Conservation (phyloP, 1,284 basidiomycete species). For the Malassezia caprae region DNA sequence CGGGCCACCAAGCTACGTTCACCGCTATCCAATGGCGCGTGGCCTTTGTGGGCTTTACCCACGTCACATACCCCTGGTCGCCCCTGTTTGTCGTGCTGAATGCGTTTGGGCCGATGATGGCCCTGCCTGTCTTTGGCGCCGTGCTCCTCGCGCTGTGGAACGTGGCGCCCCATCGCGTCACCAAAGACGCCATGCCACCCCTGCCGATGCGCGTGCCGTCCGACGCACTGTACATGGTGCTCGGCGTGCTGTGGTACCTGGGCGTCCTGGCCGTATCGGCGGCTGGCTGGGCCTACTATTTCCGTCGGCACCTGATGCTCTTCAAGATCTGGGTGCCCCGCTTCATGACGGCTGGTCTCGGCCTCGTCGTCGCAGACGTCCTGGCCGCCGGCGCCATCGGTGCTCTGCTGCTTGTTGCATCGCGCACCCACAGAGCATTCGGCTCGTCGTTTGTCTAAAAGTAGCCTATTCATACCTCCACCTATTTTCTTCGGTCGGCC, state of each 20-base stretch:
- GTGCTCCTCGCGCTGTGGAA: conserved; percentile 82
- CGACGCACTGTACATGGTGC: conserved; percentile 51
- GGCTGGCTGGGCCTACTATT: conserved; percentile 63
- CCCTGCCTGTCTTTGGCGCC: conserved; percentile 58
- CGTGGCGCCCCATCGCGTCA: conserved; percentile 55
- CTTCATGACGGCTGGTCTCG: conserved; percentile 66
- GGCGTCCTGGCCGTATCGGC: conserved; percentile 58
- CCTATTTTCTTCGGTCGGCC: neutral
- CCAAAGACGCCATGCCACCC: neutral
- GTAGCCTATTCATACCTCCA: neutral
- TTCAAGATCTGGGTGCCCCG: conserved; percentile 97
- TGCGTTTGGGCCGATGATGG: conserved; percentile 62
- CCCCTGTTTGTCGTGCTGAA: conserved; percentile 71
- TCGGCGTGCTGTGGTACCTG: conserved; percentile 66
- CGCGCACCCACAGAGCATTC: conserved; percentile 27
- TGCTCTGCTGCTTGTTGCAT: conserved; percentile 22
- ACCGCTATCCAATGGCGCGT: conserved; percentile 90
- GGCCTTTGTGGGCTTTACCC: conserved; percentile 61
- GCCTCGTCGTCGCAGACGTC: conserved; percentile 51
- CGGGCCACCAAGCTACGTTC: conserved; percentile 83
- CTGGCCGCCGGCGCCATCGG: conserved; percentile 44
- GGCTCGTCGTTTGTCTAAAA: conserved; percentile 19
- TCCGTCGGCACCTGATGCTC: conserved; percentile 88
- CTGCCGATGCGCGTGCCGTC: conserved; percentile 14
- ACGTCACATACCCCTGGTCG: conserved; percentile 64